These are phyloP conservation scores for Candida anutae DNA, from an alignment of 1,139 yeast genomes.

Conservation along the genomic window DNA sequence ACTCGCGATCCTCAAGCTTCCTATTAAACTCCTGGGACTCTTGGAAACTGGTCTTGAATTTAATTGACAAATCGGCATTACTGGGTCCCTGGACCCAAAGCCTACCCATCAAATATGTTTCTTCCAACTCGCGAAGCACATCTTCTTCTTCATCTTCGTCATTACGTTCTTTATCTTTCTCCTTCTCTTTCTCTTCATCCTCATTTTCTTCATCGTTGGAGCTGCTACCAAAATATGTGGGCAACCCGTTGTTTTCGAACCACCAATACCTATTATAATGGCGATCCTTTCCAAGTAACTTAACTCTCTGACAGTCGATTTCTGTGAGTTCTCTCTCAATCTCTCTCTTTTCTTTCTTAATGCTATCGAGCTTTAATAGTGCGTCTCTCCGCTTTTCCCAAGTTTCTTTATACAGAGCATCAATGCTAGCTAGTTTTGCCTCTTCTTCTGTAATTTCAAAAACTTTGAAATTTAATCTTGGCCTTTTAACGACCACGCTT, in stretches of 20 bases:
- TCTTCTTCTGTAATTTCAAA: slow-evolving; percentile 48
- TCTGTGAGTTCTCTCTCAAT: slow-evolving; percentile 55
- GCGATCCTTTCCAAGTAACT: slow-evolving; percentile 75
- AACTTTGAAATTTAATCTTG: slow-evolving; percentile 22
- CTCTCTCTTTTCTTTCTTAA: slow-evolving; percentile 38
- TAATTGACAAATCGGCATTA: slow-evolving; percentile 46
- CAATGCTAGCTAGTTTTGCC: slow-evolving; percentile 32
- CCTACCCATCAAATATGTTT: slow-evolving; percentile 76
- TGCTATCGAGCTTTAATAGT: slow-evolving; percentile 32
- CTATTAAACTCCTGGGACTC: slow-evolving; percentile 9
- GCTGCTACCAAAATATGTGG: slow-evolving; percentile 42
- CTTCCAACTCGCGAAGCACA: slow-evolving; percentile 37
- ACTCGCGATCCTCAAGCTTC: slow-evolving; percentile 7
- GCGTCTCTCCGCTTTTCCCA: slow-evolving; percentile 36
- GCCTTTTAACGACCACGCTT: slow-evolving; percentile 9
- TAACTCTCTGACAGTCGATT: slow-evolving; percentile 71
- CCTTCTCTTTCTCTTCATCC: slow-evolving; percentile 20
- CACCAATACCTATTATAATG: slow-evolving; percentile 89
- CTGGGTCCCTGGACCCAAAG: slow-evolving; percentile 94
- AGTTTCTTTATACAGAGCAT: slow-evolving; percentile 39
- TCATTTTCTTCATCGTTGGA: slow-evolving; percentile 31
- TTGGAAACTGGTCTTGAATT: slow-evolving; percentile 29
- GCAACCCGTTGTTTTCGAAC: slow-evolving; percentile 84
- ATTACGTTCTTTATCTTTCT: slow-evolving; percentile 24
- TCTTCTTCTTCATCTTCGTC: slow-evolving; percentile 31